These are phyloP conservation scores for Picea engelmannii DNA, from an alignment of 83 land plant species.

Conservation along the genomic window DNA sequence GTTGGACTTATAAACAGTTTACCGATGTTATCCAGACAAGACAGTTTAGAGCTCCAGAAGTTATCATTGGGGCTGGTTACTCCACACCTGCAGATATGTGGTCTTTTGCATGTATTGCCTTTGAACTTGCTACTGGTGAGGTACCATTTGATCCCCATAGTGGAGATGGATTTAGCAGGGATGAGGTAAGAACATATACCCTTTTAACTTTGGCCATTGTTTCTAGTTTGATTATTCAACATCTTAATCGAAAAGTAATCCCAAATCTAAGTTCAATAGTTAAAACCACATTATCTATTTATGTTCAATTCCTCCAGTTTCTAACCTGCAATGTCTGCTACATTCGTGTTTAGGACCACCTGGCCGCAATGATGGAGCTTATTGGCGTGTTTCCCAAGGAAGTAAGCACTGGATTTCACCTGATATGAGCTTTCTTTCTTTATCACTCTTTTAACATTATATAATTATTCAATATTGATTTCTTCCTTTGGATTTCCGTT, in stretches of 20 bases:
- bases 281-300: background rate
- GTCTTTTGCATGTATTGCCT: slow-evolving; percentile 44
- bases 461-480: background rate
- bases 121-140: slow-evolving; percentile 51
- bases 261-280: background rate
- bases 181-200: slow-evolving; percentile 31
- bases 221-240: background rate
- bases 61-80: slow-evolving; percentile 41
- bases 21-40: slow-evolving; percentile 44
- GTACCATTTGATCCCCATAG: slow-evolving; percentile 38
- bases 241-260: background rate
- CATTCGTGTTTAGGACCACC: slow-evolving; percentile 24
- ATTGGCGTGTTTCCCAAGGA: slow-evolving; percentile 17
- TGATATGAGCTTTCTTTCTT: background rate
- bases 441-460: background rate
- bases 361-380: slow-evolving; percentile 27
- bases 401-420: slow-evolving; percentile 2
- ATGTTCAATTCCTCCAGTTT: background rate
- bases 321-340: background rate
- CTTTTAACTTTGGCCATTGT: too few relatives aligned
- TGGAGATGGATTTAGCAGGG: slow-evolving; percentile 38
- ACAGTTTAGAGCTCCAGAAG: slow-evolving; percentile 52
- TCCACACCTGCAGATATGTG: slow-evolving; percentile 50
- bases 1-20: slow-evolving; percentile 54
- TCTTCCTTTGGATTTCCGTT: background rate